A percentile compares a stretch with the other conserved stretches of the same genome.
Conservation (phyloP, 345 rosid genomes). For the Eucalyptus sideroxylon region DNA sequence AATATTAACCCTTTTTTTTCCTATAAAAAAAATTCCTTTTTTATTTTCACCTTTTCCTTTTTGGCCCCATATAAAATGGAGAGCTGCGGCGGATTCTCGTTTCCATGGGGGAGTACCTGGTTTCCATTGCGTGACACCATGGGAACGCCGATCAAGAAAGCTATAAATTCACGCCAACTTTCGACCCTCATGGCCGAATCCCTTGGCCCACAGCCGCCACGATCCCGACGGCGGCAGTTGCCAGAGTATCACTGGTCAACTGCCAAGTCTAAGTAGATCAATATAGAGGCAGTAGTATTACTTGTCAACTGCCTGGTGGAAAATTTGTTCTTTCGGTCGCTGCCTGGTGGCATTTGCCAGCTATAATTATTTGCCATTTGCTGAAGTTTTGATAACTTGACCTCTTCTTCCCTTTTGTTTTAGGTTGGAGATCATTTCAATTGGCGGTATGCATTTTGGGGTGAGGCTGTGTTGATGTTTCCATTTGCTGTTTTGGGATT, state of each 20-base stretch:
- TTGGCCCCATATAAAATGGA: too few relatives aligned
- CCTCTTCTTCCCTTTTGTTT: neutral
- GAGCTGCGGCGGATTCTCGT: too few relatives aligned
- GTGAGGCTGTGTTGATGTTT: constrained; percentile 78
- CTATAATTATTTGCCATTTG: neutral
- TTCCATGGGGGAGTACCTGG: too few relatives aligned
- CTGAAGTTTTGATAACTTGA: neutral
- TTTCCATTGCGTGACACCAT: too few relatives aligned
- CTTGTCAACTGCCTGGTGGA: neutral
- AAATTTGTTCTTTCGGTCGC: neutral
- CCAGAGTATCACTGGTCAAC: too few relatives aligned
- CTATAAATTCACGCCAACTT: too few relatives aligned
- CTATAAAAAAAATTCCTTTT: too few relatives aligned
- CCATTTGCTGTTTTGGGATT: constrained; percentile 72
- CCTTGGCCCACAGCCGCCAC: too few relatives aligned
- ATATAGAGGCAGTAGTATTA: neutral
- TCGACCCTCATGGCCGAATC: too few relatives aligned
- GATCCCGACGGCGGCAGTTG: too few relatives aligned
- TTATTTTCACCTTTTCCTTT: too few relatives aligned
- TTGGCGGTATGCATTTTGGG: constrained; percentile 86
- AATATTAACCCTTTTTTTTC: neutral
- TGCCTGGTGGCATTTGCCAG: neutral
- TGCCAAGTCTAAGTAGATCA: neutral
- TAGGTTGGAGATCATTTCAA: constrained; percentile 57
- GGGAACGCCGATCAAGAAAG: too few relatives aligned